Base-by-base conservation (phyloP, 768 basidiomycete species). In the Mrakia blollopis region DNA sequence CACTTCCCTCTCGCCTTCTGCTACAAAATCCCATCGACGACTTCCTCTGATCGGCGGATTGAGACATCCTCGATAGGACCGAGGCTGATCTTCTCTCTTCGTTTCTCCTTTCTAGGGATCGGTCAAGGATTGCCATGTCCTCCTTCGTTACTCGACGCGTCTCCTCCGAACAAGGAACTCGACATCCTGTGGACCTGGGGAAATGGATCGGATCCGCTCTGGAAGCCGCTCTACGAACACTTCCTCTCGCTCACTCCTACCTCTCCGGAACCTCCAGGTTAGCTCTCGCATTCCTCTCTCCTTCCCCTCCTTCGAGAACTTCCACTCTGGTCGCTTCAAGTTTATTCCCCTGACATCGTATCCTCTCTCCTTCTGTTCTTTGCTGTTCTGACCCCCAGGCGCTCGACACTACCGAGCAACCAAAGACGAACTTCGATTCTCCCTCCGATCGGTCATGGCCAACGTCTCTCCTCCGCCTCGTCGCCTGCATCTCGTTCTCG, bases 391-490 rank as follows among this genome's bases (percentile, higher is more conserved):
- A n/a, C 61, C n/a, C 32, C 72, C 76, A 18, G 63, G 61, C 9
- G 65, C 73, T 16, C 47, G 72, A 1, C 76, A 77, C 57, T 77
- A 73, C 47, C 76, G 76, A 2, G 71, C 75, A 21, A 52, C 18
- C 30, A 77, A 77, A 47, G 76, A 77, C 63, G 76, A 77, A 54
- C 65, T 77, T 3, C 62, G 72, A 7, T 72, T 73, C 35, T 73
- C 72, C 7, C 25, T 77, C 21, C 63, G 76, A 25, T 44, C 47
- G 14, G 71, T 73, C 13, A 73, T 73, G 76, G 7, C n/a, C 41
- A 13, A 60, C 35, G 14, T 73, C 9, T 21, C n/a, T 30, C 76
- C 72, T 21, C 61, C 13, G 3, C 71, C 71, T 8, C n/a, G 35
- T 14, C 61, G 72, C 1, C 25, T 77, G n/a, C 76, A 77, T 28